A percentile compares a stretch with the other conserved stretches of the same genome.
These are phyloP conservation scores for Trypanosoma avium DNA, from an alignment of 208 protist genomes.

Conservation along the genomic window DNA sequence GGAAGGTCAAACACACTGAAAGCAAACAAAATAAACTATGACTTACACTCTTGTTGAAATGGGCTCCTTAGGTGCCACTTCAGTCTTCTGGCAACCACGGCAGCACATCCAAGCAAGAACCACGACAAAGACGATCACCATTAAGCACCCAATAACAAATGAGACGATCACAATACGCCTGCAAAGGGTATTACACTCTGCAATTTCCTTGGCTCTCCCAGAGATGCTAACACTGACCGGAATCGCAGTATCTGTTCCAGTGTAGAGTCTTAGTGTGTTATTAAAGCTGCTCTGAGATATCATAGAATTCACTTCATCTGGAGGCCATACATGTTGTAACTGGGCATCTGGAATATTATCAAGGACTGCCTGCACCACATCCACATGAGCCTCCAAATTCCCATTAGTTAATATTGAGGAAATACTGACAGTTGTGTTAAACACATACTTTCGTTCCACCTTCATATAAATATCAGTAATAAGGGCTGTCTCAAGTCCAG, in stretches of 20 bases:
- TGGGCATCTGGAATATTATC: neutral
- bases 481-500: constrained; percentile 3
- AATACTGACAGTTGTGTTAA: constrained; percentile 21
- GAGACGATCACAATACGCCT: neutral
- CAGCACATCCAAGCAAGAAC: neutral
- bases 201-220: neutral
- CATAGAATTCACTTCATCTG: constrained; percentile 27
- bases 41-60: too few relatives aligned
- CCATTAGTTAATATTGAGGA: neutral
- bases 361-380: constrained; percentile 11
- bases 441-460: constrained; percentile 9
- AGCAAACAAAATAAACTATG: too few relatives aligned
- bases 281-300: constrained; percentile 14
- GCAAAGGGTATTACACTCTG: neutral
- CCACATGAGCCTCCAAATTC: neutral
- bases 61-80: neutral
- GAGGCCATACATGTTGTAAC: constrained; percentile 22
- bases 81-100: neutral
- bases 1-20: too few relatives aligned
- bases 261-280: constrained; percentile 5
- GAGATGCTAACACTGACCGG: neutral
- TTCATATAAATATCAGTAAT: constrained; percentile 6
- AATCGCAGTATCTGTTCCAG: neutral
- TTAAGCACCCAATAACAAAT: neutral
- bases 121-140: neutral